A percentile compares a stretch with the other conserved stretches of the same genome.
Evolutionary conservation across 2,329 filamentous ascomycete species (phyloP).

Genomic region (Paraconiothyrium brasiliense): DNA sequence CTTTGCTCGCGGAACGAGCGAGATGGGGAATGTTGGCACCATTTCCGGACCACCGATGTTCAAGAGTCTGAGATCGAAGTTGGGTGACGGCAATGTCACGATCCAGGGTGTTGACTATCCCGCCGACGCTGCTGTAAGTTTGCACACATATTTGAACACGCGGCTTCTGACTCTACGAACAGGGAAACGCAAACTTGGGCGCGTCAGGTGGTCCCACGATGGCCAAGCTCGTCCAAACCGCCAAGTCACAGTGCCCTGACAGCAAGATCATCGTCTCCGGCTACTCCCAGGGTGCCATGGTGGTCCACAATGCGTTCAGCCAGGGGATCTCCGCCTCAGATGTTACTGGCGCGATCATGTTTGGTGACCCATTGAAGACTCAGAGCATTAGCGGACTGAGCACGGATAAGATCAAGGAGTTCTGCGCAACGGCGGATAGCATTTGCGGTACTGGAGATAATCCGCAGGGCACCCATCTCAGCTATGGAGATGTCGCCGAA

Average conservation of each 20-base stretch:
- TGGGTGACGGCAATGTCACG: slow-evolving; percentile 38
- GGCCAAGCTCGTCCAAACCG: slow-evolving; percentile 34
- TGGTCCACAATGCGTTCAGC: slow-evolving; percentile 42
- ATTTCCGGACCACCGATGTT: slow-evolving; percentile 53
- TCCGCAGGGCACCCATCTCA: slow-evolving; percentile 39
- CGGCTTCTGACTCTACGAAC: slow-evolving; percentile 13
- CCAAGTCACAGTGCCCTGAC: slow-evolving; percentile 39
- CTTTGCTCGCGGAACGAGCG: slow-evolving; percentile 55
- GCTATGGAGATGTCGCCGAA: slow-evolving; percentile 1
- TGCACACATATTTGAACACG: not conserved
- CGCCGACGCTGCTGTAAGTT: slow-evolving; percentile 38
- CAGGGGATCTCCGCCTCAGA: slow-evolving; percentile 34
- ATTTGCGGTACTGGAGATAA: slow-evolving; percentile 38
- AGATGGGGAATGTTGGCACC: slow-evolving; percentile 55
- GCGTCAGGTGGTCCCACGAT: slow-evolving; percentile 38
- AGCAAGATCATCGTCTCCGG: slow-evolving; percentile 46
- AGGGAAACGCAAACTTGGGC: slow-evolving; percentile 40
- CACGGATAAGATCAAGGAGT: slow-evolving; percentile 35
- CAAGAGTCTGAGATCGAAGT: slow-evolving; percentile 35
- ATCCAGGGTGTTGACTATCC: slow-evolving; percentile 47
- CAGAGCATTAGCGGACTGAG: slow-evolving; percentile 32
- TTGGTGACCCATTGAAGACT: slow-evolving; percentile 44
- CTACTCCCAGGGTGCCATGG: slow-evolving; percentile 46
- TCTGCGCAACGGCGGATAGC: slow-evolving; percentile 37
- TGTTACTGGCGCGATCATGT: slow-evolving; percentile 39